Evolutionary conservation across 306 rosid species (phyloP), one percentile per base, ranked within the genome.

Genomic region (Herpetospermum pedunculosum): DNA sequence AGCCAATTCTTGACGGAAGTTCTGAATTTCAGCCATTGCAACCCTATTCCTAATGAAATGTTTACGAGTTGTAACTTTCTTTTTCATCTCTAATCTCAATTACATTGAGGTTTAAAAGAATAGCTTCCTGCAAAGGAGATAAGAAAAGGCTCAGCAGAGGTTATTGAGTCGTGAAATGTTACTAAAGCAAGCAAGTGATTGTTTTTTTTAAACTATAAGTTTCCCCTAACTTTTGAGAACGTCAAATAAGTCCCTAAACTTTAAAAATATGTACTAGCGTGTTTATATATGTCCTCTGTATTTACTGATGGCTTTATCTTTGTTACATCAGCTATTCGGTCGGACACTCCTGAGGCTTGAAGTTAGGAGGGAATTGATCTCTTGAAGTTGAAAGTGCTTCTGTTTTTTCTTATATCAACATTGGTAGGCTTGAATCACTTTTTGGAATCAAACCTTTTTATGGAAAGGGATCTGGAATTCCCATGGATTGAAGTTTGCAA

Each of bases 271-370:
- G n/a, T n/a, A n/a, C n/a, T n/a, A n/a, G n/a, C n/a, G n/a, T n/a
- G n/a, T n/a, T n/a, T n/a, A n/a, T n/a, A n/a, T n/a, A n/a, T n/a
- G n/a, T n/a, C n/a, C n/a, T n/a, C n/a, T n/a, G 34, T 26, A 15
- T 43, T 43, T 15, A 68, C 37, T 16, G 41, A 15, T 40, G 15
- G 38, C 49, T 76, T 41, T 6, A 14, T 75, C 43, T 13, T 44
- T 77, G 34, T 74, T 67, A 8, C 47, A 25, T 75, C 92, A 89
- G 92, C 84, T 54, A 0, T 82, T 63, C 87, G 96, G 13, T 74
- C 90, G 8, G 96, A 87, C 77, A 75, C 80, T 21, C 49, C 83
- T 8, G 86, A 69, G 18, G 63, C n/a, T 4, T 85, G 84, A 88
- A 76, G 63, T 49, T 21, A 12, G 35, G 15, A 30, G 52, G 47